Conservation (phyloP, 345 rosid species). For the Camelina neglecta region DNA sequence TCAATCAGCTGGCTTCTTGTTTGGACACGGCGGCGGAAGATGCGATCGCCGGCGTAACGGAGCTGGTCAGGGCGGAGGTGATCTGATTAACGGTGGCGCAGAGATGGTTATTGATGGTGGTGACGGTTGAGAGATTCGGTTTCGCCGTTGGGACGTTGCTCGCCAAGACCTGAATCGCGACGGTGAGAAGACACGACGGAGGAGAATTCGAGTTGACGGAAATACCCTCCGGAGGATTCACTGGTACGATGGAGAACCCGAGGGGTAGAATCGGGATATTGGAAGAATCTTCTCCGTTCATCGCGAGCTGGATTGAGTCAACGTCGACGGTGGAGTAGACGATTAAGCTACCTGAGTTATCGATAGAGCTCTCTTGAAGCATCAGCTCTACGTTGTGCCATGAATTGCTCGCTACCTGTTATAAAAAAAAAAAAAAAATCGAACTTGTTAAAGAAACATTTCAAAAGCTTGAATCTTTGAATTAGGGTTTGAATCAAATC, state of each 20-base stretch:
- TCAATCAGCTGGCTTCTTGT: conserved; percentile 30
- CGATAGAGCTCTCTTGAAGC: conserved; percentile 90
- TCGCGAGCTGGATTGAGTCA: conserved; percentile 70
- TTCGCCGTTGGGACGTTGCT: conserved; percentile 71
- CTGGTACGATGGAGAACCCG: conserved; percentile 73
- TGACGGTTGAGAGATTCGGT: conserved; percentile 72
- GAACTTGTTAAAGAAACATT: background rate
- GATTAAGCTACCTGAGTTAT: conserved; percentile 77
- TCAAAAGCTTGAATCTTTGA: background rate
- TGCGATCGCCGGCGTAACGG: conserved; percentile 29
- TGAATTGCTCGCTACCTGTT: conserved; percentile 82
- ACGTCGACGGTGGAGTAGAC: conserved; percentile 80
- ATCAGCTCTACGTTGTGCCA: conserved; percentile 84
- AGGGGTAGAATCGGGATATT: conserved; percentile 76
- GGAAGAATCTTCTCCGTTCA: conserved; percentile 84
- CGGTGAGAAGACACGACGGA: conserved; percentile 66
- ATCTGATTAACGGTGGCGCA: conserved; percentile 76
- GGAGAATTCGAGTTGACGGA: conserved; percentile 28
- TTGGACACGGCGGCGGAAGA: conserved; percentile 46
- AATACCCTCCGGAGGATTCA: conserved; percentile 35
- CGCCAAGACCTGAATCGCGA: conserved; percentile 83
- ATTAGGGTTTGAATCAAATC: background rate
- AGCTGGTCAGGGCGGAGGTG: conserved; percentile 53
- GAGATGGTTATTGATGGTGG: conserved; percentile 66
- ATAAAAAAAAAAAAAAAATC: background rate